phyloP scores from a whole-genome alignment of 2,329 filamentous ascomycete species.

The Aspergillus oerlinghausenensis region DNA sequence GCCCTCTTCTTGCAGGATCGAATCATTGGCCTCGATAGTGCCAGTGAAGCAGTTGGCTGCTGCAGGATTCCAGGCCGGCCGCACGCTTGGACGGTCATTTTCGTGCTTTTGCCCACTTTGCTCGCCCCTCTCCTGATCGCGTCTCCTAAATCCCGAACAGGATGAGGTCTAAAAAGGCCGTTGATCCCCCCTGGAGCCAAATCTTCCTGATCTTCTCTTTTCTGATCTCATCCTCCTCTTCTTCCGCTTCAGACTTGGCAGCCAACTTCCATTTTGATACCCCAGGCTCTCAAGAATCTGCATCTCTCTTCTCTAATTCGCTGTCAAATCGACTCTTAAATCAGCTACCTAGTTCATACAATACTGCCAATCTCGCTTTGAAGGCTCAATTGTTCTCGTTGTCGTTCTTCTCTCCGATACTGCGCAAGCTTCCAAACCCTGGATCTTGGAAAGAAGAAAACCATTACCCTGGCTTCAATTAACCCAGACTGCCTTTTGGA shows the following conservation, averaged over 20 bases:
- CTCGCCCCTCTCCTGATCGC: constrained; percentile 5
- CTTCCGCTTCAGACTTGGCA: neutral
- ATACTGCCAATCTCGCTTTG: neutral
- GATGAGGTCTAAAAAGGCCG: constrained; percentile 16
- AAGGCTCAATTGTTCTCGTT: constrained; percentile 3
- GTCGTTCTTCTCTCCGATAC: constrained; percentile 7
- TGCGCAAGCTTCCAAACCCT: constrained; percentile 12
- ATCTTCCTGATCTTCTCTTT: neutral
- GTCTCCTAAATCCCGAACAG: neutral
- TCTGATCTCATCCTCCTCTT: neutral
- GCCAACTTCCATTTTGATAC: neutral
- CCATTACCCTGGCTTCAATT: constrained; percentile 20
- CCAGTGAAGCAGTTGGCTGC: constrained; percentile 13
- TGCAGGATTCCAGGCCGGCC: constrained; percentile 11
- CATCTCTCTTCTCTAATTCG: neutral
- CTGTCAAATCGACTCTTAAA: neutral
- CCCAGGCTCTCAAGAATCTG: neutral
- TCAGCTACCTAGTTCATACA: neutral
- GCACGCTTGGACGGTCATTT: constrained; percentile 11
- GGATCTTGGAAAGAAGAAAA: constrained; percentile 15
- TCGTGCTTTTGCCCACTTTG: constrained; percentile 9
- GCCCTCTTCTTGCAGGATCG: constrained; percentile 16
- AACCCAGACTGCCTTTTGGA: constrained; percentile 23
- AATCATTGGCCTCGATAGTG: constrained; percentile 13
- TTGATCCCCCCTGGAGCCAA: constrained; percentile 12